Percentiles rank a stretch among this genome's conserved stretches.
These are phyloP conservation scores for Guadua angustifolia DNA, from an alignment of 176 grass and related monocot species.

Conservation along the genomic window DNA sequence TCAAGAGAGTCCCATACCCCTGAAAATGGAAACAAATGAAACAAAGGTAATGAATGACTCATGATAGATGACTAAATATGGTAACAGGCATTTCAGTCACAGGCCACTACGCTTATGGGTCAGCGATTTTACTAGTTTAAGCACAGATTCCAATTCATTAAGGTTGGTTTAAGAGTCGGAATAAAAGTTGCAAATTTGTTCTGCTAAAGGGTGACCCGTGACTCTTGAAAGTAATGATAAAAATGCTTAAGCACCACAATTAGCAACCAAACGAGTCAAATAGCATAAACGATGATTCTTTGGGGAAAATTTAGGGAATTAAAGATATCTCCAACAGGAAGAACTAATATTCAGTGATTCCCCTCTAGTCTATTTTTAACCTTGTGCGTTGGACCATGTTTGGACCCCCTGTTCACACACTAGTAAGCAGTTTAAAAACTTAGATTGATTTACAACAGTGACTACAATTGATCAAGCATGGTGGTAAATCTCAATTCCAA, in stretches of 20 bases:
- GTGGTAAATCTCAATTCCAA: background rate
- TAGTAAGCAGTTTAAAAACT: background rate
- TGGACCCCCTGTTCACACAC: background rate
- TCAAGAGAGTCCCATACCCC: conserved; percentile 92
- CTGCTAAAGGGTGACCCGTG: background rate
- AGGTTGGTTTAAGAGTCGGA: background rate
- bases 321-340: background rate
- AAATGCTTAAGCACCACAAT: background rate
- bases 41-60: conserved; percentile 1
- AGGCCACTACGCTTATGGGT: background rate
- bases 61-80: background rate
- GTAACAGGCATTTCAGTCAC: background rate
- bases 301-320: background rate
- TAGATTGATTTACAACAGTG: background rate
- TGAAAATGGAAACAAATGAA: conserved; percentile 30
- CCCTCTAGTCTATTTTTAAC: background rate
- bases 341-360: background rate
- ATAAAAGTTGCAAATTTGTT: background rate
- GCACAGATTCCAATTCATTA: background rate
- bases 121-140: background rate
- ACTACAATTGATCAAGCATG: background rate
- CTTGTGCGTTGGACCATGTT: background rate
- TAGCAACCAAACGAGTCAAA: background rate
- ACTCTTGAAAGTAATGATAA: background rate
- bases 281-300: background rate